phyloP scores from a whole-genome alignment of 2,329 filamentous ascomycete species.

The Metarhizium sp. region DNA sequence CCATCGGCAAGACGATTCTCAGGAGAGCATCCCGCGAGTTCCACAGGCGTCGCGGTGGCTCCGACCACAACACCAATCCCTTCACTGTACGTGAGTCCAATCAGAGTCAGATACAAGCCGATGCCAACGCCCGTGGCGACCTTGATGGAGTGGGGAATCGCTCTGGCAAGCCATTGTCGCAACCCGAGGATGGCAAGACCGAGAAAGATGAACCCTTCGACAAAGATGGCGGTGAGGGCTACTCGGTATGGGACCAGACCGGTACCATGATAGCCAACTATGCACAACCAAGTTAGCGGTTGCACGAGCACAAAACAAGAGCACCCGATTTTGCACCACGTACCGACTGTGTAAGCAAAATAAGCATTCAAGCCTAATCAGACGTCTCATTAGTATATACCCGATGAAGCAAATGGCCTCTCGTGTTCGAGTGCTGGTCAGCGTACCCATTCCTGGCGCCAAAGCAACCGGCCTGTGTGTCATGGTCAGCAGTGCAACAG shows the following conservation, averaged over 20 bases:
- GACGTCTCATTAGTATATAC: constrained; percentile 1
- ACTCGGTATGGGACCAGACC: constrained; percentile 65
- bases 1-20: constrained; percentile 35
- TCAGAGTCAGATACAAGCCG: constrained; percentile 70
- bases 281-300: constrained; percentile 5
- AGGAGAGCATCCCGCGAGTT: constrained; percentile 61
- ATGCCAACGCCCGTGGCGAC: constrained; percentile 80
- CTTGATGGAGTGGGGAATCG: constrained; percentile 77
- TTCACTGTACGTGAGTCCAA: constrained; percentile 69
- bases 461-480: constrained; percentile 24
- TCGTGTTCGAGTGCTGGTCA: not conserved
- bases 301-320: not conserved
- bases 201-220: constrained; percentile 81
- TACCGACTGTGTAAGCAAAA: constrained; percentile 59
- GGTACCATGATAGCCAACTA: constrained; percentile 64
- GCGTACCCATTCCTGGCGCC: constrained; percentile 33
- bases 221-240: constrained; percentile 78
- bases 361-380: constrained; percentile 64
- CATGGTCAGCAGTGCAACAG: constrained; percentile 1
- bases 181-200: constrained; percentile 70
- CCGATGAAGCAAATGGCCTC: not conserved
- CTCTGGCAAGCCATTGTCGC: constrained; percentile 79
- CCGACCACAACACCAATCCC: constrained; percentile 75
- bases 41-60: constrained; percentile 55
- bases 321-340: constrained; percentile 11